Evolutionary conservation across 2,329 filamentous ascomycete genomes (phyloP).

Genomic region (Aspergillus ustus): DNA sequence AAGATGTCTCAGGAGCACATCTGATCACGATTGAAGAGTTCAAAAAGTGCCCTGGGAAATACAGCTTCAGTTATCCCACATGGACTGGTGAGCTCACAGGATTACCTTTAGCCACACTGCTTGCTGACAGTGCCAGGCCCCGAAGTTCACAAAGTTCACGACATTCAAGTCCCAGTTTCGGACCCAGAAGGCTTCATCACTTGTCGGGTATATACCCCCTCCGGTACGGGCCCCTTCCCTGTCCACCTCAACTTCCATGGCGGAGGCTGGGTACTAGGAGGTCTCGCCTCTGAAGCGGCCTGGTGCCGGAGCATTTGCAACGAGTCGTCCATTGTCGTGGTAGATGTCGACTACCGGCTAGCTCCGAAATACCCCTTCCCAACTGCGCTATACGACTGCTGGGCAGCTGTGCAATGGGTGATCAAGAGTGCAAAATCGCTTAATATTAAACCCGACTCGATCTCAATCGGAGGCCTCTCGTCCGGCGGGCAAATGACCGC

Average conservation of each 20-base stretch:
- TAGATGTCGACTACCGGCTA: slow-evolving; percentile 59
- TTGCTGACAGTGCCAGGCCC: slow-evolving; percentile 18
- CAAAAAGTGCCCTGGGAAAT: slow-evolving; percentile 28
- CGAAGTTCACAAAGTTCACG: slow-evolving; percentile 22
- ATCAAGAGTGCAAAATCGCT: background rate
- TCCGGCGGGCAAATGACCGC: slow-evolving; percentile 31
- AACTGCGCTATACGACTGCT: slow-evolving; percentile 55
- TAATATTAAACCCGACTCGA: slow-evolving; percentile 13
- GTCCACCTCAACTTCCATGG: slow-evolving; percentile 58
- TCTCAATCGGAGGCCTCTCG: slow-evolving; percentile 22
- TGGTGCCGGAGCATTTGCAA: slow-evolving; percentile 18
- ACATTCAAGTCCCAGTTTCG: slow-evolving; percentile 29
- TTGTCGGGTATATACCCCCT: slow-evolving; percentile 54
- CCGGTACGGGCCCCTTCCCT: slow-evolving; percentile 47
- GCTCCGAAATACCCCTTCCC: slow-evolving; percentile 57
- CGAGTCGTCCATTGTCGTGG: slow-evolving; percentile 52
- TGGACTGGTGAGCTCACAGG: slow-evolving; percentile 21
- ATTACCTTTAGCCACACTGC: background rate
- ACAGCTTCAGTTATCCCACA: slow-evolving; percentile 38
- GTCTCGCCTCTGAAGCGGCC: slow-evolving; percentile 50
- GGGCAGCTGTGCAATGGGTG: slow-evolving; percentile 49
- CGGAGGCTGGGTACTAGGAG: slow-evolving; percentile 56
- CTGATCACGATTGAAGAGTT: slow-evolving; percentile 35
- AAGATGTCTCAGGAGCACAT: slow-evolving; percentile 32
- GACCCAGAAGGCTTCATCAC: slow-evolving; percentile 33